Percentiles rank a stretch among this genome's conserved stretches.
Conservation (phyloP, 2,329 filamentous ascomycete genomes). For the Curvularia sp. region DNA sequence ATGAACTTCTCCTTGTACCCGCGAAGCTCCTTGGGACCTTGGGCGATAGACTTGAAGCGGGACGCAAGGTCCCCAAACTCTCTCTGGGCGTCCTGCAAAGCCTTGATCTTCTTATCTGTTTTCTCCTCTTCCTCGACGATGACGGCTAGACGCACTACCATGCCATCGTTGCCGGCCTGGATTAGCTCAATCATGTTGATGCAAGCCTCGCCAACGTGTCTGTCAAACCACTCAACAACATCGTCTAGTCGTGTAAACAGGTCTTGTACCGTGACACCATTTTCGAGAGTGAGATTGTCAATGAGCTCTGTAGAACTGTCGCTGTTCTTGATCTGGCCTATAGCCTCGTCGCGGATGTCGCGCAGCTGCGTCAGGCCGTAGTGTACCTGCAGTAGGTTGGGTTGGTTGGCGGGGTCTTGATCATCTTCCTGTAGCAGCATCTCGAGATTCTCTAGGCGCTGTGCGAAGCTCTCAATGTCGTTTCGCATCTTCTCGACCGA, state of each 20-base stretch:
- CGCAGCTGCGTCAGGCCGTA: constrained; percentile 90
- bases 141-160: constrained; percentile 89
- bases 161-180: constrained; percentile 81
- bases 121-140: constrained; percentile 96
- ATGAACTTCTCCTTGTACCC: constrained; percentile 98
- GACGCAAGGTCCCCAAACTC: constrained; percentile 95
- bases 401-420: constrained; percentile 84
- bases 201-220: constrained; percentile 87
- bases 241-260: constrained; percentile 88
- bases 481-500: constrained; percentile 92
- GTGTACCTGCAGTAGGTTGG: constrained; percentile 86
- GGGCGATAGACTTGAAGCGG: constrained; percentile 92
- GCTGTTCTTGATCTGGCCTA: constrained; percentile 83
- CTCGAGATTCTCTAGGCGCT: constrained; percentile 77
- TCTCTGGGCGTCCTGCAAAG: constrained; percentile 90
- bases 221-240: constrained; percentile 92
- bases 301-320: constrained; percentile 98
- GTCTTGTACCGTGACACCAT: constrained; percentile 78
- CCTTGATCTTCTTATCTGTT: constrained; percentile 89
- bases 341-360: constrained; percentile 93
- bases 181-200: constrained; percentile 89
- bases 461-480: constrained; percentile 86
- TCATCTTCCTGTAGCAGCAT: constrained; percentile 83
- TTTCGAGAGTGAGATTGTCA: constrained; percentile 68
- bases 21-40: constrained; percentile 87